These are phyloP conservation scores for Aspergillus viridinutans DNA, from an alignment of 2,329 filamentous ascomycete genomes.

Conservation along the genomic window DNA sequence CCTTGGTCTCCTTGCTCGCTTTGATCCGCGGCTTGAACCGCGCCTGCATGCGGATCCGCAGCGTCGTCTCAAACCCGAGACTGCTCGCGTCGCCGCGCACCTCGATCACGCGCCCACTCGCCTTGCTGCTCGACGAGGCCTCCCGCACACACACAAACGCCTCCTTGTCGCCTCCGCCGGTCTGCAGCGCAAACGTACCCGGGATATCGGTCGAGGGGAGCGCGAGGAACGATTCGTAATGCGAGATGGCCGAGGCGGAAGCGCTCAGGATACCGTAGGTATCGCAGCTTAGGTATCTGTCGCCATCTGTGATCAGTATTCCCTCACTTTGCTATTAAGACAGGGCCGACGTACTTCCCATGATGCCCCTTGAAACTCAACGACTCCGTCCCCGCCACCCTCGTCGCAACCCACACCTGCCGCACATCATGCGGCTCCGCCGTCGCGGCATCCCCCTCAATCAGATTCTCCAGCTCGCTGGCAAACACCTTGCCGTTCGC, in stretches of 20 bases:
- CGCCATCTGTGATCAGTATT: neutral
- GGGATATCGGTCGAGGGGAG: slow-evolving; percentile 60
- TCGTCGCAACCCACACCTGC: slow-evolving; percentile 90
- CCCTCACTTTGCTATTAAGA: neutral
- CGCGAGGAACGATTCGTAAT: slow-evolving; percentile 75
- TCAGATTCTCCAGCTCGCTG: slow-evolving; percentile 76
- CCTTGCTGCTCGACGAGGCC: slow-evolving; percentile 32
- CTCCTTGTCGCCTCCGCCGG: slow-evolving; percentile 53
- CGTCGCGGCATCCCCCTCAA: slow-evolving; percentile 74
- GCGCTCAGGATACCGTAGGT: slow-evolving; percentile 75
- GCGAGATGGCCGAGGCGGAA: slow-evolving; percentile 73
- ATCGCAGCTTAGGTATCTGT: slow-evolving; percentile 79
- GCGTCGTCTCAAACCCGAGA: slow-evolving; percentile 64
- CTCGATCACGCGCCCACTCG: slow-evolving; percentile 53
- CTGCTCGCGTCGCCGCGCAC: slow-evolving; percentile 71
- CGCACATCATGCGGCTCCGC: slow-evolving; percentile 94
- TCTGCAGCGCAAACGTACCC: slow-evolving; percentile 71
- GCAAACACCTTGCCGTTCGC: slow-evolving; percentile 82
- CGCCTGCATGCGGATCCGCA: slow-evolving; percentile 89
- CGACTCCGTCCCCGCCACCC: slow-evolving; percentile 73
- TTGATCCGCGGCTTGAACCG: slow-evolving; percentile 82
- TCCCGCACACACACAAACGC: slow-evolving; percentile 65
- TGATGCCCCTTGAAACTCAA: slow-evolving; percentile 88
- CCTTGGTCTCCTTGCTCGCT: slow-evolving; percentile 76
- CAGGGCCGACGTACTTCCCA: slow-evolving; percentile 57